Evolutionary conservation across 148 eudicot species (phyloP).

Genomic region (Vaccinium myrtillus): DNA sequence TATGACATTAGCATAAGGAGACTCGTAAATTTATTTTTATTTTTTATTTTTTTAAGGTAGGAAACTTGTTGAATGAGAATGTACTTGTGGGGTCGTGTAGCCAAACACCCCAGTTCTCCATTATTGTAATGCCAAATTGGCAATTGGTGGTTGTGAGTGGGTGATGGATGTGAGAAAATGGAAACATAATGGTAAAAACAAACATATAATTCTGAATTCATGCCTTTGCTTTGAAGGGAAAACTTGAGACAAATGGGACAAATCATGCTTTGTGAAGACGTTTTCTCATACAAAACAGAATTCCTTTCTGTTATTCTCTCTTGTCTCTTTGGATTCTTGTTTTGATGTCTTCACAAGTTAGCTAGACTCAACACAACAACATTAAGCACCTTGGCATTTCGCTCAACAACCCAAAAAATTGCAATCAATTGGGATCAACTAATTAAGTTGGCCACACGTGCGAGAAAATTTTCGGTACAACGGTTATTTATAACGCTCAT

Average conservation of each 20-base stretch:
- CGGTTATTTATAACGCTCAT: too few species aligned
- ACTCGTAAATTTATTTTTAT: too few species aligned
- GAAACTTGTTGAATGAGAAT: neutral
- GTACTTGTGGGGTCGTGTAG: neutral
- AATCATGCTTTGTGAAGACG: neutral
- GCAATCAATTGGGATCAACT: too few species aligned
- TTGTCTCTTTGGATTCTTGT: neutral
- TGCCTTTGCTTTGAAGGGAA: constrained; percentile 10
- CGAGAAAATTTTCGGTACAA: too few species aligned
- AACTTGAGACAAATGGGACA: constrained; percentile 4
- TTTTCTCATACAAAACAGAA: neutral
- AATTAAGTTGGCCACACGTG: too few species aligned
- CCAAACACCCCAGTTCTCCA: neutral
- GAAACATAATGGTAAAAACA: neutral
- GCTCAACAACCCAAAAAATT: neutral
- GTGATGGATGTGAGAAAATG: neutral
- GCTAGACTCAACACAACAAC: neutral
- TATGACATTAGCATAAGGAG: too few species aligned
- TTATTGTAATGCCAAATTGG: neutral
- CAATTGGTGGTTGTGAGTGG: constrained; percentile 8
- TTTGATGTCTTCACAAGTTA: neutral
- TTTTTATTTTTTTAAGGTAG: too few species aligned
- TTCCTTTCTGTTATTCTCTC: neutral
- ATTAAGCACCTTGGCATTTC: too few species aligned
- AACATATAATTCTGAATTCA: neutral